Evolutionary conservation across 108 stramenopile species (phyloP).

Genomic region (Aurantiochytrium sp.): DNA sequence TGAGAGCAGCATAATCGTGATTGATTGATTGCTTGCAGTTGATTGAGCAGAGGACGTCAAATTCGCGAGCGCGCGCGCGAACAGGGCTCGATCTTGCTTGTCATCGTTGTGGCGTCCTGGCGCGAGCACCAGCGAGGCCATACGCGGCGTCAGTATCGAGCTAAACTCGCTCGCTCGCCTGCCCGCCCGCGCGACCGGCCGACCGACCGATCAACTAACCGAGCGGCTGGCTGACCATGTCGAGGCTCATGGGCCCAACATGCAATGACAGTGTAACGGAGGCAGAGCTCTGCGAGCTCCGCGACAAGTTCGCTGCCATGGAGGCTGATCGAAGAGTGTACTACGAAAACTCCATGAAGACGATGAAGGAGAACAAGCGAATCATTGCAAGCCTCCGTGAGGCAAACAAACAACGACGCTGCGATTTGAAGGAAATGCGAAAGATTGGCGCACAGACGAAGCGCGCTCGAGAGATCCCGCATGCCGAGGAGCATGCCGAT

Average conservation of each 20-base stretch:
- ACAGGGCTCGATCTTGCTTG: too few relatives aligned
- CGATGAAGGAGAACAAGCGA: slow-evolving; percentile 41
- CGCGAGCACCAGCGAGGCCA: too few relatives aligned
- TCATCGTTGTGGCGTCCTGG: too few relatives aligned
- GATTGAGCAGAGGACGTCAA: too few relatives aligned
- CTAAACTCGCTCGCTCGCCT: too few relatives aligned
- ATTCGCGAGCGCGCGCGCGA: too few relatives aligned
- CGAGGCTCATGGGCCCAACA: not conserved
- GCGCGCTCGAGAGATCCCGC: not conserved
- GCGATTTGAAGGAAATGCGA: not conserved
- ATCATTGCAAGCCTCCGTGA: slow-evolving; percentile 18
- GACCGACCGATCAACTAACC: too few relatives aligned
- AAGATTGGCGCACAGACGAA: not conserved
- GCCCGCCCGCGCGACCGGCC: too few relatives aligned
- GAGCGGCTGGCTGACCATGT: too few relatives aligned
- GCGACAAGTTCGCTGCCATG: not conserved
- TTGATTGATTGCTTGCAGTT: too few relatives aligned
- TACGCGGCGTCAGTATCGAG: too few relatives aligned
- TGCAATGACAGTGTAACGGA: not conserved
- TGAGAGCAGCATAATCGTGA: too few relatives aligned
- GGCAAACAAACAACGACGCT: slow-evolving; percentile 44
- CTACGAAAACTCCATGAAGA: slow-evolving; percentile 49
- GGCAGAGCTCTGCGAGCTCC: not conserved
- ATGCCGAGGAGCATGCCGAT: slow-evolving; percentile 14
- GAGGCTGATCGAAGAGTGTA: slow-evolving; percentile 44